Percentiles rank a stretch among this genome's conserved stretches.
Conservation (phyloP, 2,329 filamentous ascomycete species). For the Pseudogymnoascus sp. region DNA sequence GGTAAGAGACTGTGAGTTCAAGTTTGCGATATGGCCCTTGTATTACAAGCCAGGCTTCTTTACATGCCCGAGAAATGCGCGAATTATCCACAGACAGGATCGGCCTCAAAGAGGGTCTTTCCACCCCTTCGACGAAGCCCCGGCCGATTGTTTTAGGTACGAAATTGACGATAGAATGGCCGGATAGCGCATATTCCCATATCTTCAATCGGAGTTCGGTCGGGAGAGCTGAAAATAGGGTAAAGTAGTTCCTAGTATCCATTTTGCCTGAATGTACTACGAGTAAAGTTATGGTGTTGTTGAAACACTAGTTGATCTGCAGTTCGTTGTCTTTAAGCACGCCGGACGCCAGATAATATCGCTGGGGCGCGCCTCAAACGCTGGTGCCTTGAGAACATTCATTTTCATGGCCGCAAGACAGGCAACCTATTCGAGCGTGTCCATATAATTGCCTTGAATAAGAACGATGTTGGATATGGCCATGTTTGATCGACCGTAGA, state of each 20-base stretch:
- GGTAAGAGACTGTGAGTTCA: background rate
- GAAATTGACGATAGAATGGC: conserved; percentile 14
- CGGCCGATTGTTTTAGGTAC: background rate
- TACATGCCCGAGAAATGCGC: background rate
- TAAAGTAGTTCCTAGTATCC: conserved; percentile 7
- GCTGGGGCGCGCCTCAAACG: background rate
- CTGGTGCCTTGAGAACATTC: background rate
- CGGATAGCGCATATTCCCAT: conserved; percentile 17
- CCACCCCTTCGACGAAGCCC: too few species aligned
- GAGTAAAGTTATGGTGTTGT: background rate
- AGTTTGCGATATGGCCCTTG: background rate
- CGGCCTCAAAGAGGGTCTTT: background rate
- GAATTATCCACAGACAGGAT: background rate
- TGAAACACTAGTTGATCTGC: background rate
- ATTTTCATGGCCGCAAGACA: background rate
- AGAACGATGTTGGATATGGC: too few species aligned
- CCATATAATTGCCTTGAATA: too few species aligned
- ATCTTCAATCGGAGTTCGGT: conserved; percentile 23
- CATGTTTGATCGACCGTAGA: too few species aligned
- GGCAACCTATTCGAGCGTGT: too few species aligned
- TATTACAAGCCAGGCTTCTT: background rate
- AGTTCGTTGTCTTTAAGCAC: background rate
- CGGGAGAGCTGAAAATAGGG: conserved; percentile 18
- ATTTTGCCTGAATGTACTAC: background rate
- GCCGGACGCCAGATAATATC: too few species aligned